A percentile compares a stretch with the other conserved stretches of the same genome.
phyloP scores from a whole-genome alignment of 2,329 filamentous ascomycete species.

The Pyrenochaeta sp. region DNA sequence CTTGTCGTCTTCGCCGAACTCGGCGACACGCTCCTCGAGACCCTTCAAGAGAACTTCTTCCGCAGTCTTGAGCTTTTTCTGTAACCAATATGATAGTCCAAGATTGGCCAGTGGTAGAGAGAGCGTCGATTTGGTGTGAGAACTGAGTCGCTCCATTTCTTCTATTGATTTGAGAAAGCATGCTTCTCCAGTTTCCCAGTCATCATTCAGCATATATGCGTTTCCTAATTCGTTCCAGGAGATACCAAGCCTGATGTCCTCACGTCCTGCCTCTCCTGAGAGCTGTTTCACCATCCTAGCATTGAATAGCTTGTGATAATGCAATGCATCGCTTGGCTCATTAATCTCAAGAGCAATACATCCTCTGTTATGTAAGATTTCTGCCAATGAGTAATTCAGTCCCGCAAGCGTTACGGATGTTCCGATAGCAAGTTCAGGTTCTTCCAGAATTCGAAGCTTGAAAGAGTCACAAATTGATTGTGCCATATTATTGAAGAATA shows the following conservation, averaged over 20 bases:
- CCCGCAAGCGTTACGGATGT: not conserved
- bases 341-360: not conserved
- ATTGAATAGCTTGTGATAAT: not conserved
- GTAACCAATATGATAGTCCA: not conserved
- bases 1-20: not conserved
- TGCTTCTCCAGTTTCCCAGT: not conserved
- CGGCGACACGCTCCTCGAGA: not conserved
- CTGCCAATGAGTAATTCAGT: not conserved
- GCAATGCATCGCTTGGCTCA: not conserved
- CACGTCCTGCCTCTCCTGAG: not conserved
- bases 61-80: not conserved
- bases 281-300: not conserved
- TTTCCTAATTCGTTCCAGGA: not conserved
- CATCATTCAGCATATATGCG: not conserved
- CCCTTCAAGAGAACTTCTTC: not conserved
- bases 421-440: not conserved
- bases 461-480: slow-evolving; percentile 21
- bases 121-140: not conserved
- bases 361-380: not conserved
- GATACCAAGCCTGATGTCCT: not conserved
- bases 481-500: slow-evolving; percentile 15
- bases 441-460: slow-evolving; percentile 3
- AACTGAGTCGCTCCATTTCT: not conserved
- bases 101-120: not conserved
- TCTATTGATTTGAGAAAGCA: not conserved